Base-by-base conservation (phyloP, 164 flowering plant species). In the Kingdonia uniflora region DNA sequence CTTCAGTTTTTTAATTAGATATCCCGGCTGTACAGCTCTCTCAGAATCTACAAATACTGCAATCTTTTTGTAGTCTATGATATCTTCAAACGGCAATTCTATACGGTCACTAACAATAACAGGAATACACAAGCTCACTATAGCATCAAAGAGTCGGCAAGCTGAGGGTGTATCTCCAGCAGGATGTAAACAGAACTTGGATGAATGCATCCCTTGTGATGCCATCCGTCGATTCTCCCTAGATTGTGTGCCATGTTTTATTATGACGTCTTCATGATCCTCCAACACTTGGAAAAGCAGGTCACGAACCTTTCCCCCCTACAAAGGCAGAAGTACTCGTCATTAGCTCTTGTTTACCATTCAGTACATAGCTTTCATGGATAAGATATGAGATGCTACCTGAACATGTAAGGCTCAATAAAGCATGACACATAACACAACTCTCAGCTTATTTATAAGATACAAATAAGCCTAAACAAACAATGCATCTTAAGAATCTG, bases 151-250 rank as follows among this genome's bases (percentile, higher is more conserved):
- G n/a, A 92, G 84, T 49, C 97, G 71, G 58, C 99, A 92, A 19
- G 99, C 97, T 23, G 99, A 92, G 44, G 99, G 99, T 29, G 99
- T 92, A 71, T 92, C 99, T n/a, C 99, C 99, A 60, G 99, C 99
- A 59, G 97, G 99, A 74, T 92, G 91, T 48, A 92, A 72, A 66
- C 99, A 92, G 59, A 92, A 92, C 60, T 80, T 92, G 38, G 99
- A 92, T 1, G 95, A 73, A 58, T 92, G 97, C 97, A 92, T 92
- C 52, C 99, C 99, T 29, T 73, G 83, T 19, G 89, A 61, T 48
- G 99, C 99, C 60, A 78, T 73, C 16, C 99, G 77, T n/a, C 97
- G 79, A 63, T 84, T 86, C 75, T 81, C 99, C 70, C 99, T 79
- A 1, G 97, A 89, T 45, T 94, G 99, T 53, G 95, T 70, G 37